Conservation (phyloP, 768 basidiomycete species). For the Gymnopilus dilepis region DNA sequence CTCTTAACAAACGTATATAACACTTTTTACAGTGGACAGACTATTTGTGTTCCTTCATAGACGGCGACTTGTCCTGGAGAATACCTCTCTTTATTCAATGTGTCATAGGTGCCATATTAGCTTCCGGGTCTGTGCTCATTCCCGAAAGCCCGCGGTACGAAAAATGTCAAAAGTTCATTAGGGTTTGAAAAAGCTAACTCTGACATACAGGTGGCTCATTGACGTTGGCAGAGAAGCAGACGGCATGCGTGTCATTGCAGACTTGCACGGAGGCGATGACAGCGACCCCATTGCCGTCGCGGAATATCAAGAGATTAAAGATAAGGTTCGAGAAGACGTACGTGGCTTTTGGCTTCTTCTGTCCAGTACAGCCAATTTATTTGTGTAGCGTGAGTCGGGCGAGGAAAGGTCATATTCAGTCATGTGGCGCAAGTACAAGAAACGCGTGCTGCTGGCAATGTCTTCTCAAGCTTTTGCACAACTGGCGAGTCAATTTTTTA, state of each 20-base stretch:
- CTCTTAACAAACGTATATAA: constrained; percentile 5
- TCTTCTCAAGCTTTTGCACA: constrained; percentile 96
- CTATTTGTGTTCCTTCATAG: constrained; percentile 90
- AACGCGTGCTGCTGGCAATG: constrained; percentile 91
- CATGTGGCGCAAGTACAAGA: constrained; percentile 90
- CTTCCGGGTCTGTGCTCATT: constrained; percentile 78
- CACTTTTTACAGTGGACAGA: constrained; percentile 75
- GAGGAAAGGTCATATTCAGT: constrained; percentile 76
- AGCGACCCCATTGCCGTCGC: constrained; percentile 69
- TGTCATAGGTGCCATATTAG: constrained; percentile 81
- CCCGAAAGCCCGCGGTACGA: constrained; percentile 88
- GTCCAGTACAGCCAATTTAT: neutral
- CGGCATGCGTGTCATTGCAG: constrained; percentile 86
- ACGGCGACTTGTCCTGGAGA: constrained; percentile 89
- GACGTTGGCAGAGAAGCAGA: constrained; percentile 84
- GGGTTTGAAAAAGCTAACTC: constrained; percentile 24
- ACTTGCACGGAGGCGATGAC: constrained; percentile 84
- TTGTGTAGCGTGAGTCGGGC: constrained; percentile 70
- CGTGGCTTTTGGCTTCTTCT: constrained; percentile 18
- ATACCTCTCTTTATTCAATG: constrained; percentile 89
- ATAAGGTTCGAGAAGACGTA: constrained; percentile 74
- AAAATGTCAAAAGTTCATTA: neutral
- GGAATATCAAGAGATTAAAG: constrained; percentile 93
- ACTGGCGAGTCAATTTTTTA: constrained; percentile 58
- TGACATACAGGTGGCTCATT: constrained; percentile 75